Evolutionary conservation across 2,329 filamentous ascomycete genomes (phyloP), one percentile per base, ranked within the genome.

Genomic region (Trichocomaceae sp.): DNA sequence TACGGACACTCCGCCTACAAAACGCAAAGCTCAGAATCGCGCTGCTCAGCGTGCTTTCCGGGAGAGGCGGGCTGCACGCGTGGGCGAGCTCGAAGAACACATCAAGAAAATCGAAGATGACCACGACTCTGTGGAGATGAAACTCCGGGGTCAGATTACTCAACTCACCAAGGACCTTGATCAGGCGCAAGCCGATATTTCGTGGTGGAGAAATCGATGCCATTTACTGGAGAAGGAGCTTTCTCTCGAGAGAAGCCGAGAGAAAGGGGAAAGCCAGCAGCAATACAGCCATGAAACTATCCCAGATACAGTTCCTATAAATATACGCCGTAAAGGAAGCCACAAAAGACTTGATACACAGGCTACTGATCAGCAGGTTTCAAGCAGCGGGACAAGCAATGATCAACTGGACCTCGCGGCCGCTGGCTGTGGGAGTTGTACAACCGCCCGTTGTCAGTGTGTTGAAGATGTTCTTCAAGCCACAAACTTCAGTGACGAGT

Each of bases 1-100:
- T 47, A 95, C 89, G 35, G 91, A 96, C 67, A 95, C 91, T 51
- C 90, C 91, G 13, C 88, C 88, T 1, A 95, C 90, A 44, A 95
- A 95, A 75, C 84, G 93, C 61, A 95, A 96, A 77, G 88, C 89
- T 1, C 93, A 97, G 75, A 97, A 97, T 71, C 83, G 93, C 57
- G 88, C 89, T 47, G 92, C 92, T 2, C 92, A 97, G 74, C 80
- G 92, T 56, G 89, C 88, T 1, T 97, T 97, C 72, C 82, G 92
- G 33, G 90, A 96, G 72, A 81, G 92, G 56, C 83, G 92, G 59
- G 89, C 89, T 2, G 88, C 89, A 22, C 87, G 89, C 39, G 88
- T 96, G 6, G 85, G 87, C 39, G 91, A 82, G 60, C 72, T 83
- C 46, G 75, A 80, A 58, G 75, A 81, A 50, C 70, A 77, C 51